Base-by-base conservation (phyloP, 306 rosid species). In the Prosopis cineraria region DNA sequence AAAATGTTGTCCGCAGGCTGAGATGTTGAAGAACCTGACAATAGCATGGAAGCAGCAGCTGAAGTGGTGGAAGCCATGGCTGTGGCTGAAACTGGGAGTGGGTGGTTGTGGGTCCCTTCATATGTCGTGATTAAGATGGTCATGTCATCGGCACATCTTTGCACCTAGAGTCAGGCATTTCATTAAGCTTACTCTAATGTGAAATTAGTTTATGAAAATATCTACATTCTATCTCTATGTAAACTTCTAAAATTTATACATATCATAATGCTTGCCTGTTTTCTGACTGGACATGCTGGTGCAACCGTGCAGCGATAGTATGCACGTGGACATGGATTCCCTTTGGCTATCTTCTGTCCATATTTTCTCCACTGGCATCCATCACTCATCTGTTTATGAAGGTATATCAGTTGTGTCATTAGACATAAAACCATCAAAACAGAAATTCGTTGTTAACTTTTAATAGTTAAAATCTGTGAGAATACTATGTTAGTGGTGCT, bases 321-420 rank as follows among this genome's bases (percentile, higher is more conserved):
- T 10, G 97, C 93, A 31, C 94, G 78, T 3, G 97, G 97, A 83
- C 94, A 88, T 67, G 94, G 97, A 79, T 91, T 91, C 67, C 90
- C 94, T 81, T 89, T 91, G 16, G 97, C 83, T 63, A 87, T 84
- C 73, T 91, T 91, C 75, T 91, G 97, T 47, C 97, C 97, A 68
- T 91, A 91, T 84, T 91, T 91, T 31, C 97, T 89, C 97, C 97
- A 91, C 20, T 91, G 97, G 59, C 97, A 91, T 68, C 94, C 94
- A 88, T 91, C 97, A 75, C 72, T 86, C 93, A 91, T 82, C 97
- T 91, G 68, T 71, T 75, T 45, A 55, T 5, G 19, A 48, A 76
- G 0, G 2, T 31, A 78, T 9, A n/a, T 19, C 10, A 45, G 8
- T 22, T 72, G 24, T 19, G 24, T 19, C 27, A 43, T 75, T 56